These are phyloP conservation scores for Emergomyces orientalis DNA, from an alignment of 2,329 filamentous ascomycete species.

Conservation along the genomic window DNA sequence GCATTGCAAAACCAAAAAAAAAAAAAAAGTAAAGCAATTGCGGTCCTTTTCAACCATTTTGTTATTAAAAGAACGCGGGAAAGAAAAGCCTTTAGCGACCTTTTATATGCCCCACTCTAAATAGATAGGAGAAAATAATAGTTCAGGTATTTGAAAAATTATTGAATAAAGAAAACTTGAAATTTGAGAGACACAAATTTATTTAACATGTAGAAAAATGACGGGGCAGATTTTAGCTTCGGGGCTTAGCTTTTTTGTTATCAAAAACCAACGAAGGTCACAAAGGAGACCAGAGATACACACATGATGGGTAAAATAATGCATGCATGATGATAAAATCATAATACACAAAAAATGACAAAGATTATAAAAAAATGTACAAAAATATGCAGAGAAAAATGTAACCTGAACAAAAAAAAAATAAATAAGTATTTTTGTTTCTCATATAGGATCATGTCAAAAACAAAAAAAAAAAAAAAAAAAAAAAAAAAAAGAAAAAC, in stretches of 20 bases:
- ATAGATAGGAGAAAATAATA: neutral
- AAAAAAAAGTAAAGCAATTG: no score
- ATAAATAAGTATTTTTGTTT: neutral
- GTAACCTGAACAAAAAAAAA: neutral
- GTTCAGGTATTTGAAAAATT: neutral
- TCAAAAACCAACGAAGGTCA: neutral
- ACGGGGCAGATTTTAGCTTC: no score
- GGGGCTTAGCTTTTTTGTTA: no score
- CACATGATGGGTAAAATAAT: neutral
- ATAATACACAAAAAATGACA: constrained; percentile 1
- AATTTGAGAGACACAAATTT: neutral
- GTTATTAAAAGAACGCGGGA: neutral
- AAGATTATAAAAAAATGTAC: no score
- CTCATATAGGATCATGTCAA: neutral
- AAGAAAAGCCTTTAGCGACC: neutral
- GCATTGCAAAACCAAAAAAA: neutral
- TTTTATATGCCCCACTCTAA: neutral
- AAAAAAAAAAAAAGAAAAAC: neutral
- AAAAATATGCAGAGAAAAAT: neutral
- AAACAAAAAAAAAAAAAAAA: neutral
- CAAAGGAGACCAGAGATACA: no score
- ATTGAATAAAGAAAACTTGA: constrained; percentile 1
- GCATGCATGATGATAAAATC: neutral
- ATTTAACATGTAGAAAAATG: neutral
- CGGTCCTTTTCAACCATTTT: no score